Evolutionary conservation across 2,329 filamentous ascomycete species (phyloP).

Genomic region (Seiridium unicorne): DNA sequence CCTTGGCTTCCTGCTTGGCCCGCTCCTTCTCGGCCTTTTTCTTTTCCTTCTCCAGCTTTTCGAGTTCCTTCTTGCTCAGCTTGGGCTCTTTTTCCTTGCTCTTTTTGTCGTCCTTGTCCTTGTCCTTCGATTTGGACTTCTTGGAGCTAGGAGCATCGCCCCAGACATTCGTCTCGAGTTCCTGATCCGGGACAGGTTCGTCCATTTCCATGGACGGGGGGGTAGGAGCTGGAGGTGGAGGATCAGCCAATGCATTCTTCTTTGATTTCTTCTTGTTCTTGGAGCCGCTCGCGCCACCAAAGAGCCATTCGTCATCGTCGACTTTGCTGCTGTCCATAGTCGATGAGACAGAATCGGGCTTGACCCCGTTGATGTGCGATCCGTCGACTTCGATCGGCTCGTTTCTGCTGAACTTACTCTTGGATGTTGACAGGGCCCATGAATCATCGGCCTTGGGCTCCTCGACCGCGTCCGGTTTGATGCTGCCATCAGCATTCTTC

Average conservation of each 20-base stretch:
- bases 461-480: constrained; percentile 40
- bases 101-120: constrained; percentile 42
- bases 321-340: constrained; percentile 40
- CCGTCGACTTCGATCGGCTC: constrained; percentile 45
- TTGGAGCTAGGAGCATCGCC: constrained; percentile 27
- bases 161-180: constrained; percentile 31
- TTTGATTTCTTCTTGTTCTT: constrained; percentile 42
- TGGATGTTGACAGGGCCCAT: constrained; percentile 32
- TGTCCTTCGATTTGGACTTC: constrained; percentile 41
- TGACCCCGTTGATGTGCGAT: constrained; percentile 43
- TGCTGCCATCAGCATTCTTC: constrained; percentile 25
- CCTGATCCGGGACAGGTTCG: constrained; percentile 37
- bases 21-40: constrained; percentile 31
- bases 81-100: constrained; percentile 39
- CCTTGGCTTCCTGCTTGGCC: constrained; percentile 21
- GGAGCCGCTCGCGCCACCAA: constrained; percentile 38
- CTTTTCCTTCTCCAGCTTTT: constrained; percentile 45
- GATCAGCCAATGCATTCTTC: constrained; percentile 35
- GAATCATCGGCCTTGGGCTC: constrained; percentile 38
- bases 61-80: constrained; percentile 48
- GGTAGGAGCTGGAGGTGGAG: constrained; percentile 46
- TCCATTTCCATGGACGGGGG: constrained; percentile 45
- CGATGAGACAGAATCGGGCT: constrained; percentile 45
- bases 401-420: constrained; percentile 53
- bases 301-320: constrained; percentile 33